Base-by-base conservation (phyloP, 305 asterid genomes). In the Caryopteris hybrid region DNA sequence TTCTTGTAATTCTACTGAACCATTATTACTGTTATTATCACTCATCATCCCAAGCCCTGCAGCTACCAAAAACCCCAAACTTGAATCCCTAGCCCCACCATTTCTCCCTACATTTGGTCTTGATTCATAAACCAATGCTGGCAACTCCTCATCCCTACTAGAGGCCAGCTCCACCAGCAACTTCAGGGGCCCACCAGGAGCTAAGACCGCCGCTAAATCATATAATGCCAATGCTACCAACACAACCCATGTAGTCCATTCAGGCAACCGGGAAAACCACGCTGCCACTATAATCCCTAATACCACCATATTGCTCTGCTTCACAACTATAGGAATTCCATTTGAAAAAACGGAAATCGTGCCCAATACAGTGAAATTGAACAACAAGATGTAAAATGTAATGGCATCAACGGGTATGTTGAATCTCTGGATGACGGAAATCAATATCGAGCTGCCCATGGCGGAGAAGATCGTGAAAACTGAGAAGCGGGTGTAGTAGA, bases 181-280 rank as follows among this genome's bases (percentile, higher is more conserved):
- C 80, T 90, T 90, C 81, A 93, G 78, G 0, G 99, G 99, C 39
- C 99, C 99, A 8, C 97, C 97, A 0, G 97, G 99, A 3, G 95
- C 95, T 75, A 93, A 77, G 20, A 93, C 99, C 0, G 99, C 96
- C 1, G 83, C 95, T 42, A 93, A 73, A 73, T 93, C 99, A 65
- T 93, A 93, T 79, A 93, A 51, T 8, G 97, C 97, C 81, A 93
- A 42, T 4, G 96, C 95, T 74, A 90, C 95, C 78, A 93, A 68
- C 79, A 88, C 86, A 70, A 78, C 80, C 99, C 99, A 93, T 3
- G 97, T 93, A 9, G 97, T 93, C 97, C 97, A 93, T 53, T 93
- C 99, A 0, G 99, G 99, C 80, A 93, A 72, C 29, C 86, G 85
- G 0, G 97, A 73, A 76, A 93, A 90, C 99, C 95, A 90, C 18